These are phyloP conservation scores for Mycoemilia scoparia DNA, from an alignment of 192 early-diverging fungal genomes.

Conservation along the genomic window DNA sequence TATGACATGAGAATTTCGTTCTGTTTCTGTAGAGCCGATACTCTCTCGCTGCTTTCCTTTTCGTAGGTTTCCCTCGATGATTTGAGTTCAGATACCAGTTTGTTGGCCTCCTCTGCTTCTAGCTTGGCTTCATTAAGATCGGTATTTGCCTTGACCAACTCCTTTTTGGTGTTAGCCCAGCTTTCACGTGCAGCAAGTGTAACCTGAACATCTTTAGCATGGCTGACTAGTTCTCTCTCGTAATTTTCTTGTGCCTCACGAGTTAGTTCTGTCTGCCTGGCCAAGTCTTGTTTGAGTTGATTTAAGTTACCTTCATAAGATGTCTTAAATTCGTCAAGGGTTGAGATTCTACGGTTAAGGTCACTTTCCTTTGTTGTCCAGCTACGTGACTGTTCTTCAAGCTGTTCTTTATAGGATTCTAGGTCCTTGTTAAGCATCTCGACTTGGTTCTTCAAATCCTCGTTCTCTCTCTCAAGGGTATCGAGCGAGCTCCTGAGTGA, in stretches of 20 bases:
- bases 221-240: constrained; percentile 43
- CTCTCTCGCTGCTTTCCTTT: constrained; percentile 6
- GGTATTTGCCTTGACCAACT: constrained; percentile 5
- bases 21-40: constrained; percentile 35
- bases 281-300: constrained; percentile 31
- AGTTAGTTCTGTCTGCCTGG: constrained; percentile 25
- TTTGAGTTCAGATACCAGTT: constrained; percentile 16
- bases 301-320: constrained; percentile 19
- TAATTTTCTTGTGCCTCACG: constrained; percentile 45
- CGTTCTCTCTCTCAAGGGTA: constrained; percentile 13
- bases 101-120: constrained; percentile 1
- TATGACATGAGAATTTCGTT: constrained; percentile 57
- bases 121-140: constrained; percentile 7
- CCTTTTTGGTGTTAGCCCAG: constrained; percentile 10
- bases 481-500: constrained; percentile 10
- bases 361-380: too few relatives aligned
- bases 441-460: constrained; percentile 10
- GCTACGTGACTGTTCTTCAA: too few relatives aligned
- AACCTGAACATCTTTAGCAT: constrained; percentile 37
- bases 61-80: constrained; percentile 8
- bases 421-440: constrained; percentile 7
- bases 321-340: too few relatives aligned
- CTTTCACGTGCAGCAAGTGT: constrained; percentile 24
- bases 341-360: too few relatives aligned
- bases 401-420: constrained; percentile 3